Percentiles rank a stretch among this genome's conserved stretches.
Conservation (phyloP, 176 grass and related monocot genomes). For the Sorghum bicolor region Sorghum_bicolor_NCBIv3 NC_012873.2:3768001-3768500, state of each 20-base stretch:
- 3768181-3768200: slow-evolving; percentile 24
- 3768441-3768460: no score
- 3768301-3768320: slow-evolving; percentile 44
- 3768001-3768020: slow-evolving; percentile 2
- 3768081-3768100: slow-evolving; percentile 22
- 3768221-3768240: slow-evolving; percentile 27
- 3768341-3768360: slow-evolving; percentile 18
- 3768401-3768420: not conserved
- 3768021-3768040: slow-evolving; percentile 7
- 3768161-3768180: not conserved
- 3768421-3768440: not conserved
- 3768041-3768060: slow-evolving; percentile 36
- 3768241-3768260: slow-evolving; percentile 15
- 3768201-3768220: not conserved
- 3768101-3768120: not conserved
- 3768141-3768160: not conserved
- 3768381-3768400: not conserved
- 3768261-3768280: slow-evolving; percentile 37
- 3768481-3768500: not conserved
- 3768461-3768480: no score
- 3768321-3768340: slow-evolving; percentile 30
- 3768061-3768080: slow-evolving; percentile 25
- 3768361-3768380: slow-evolving; percentile 28
- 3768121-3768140: not conserved
- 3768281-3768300: not conserved